phyloP scores from a whole-genome alignment of 176 grass and related monocot species.

The Puya raimondii region DNA sequence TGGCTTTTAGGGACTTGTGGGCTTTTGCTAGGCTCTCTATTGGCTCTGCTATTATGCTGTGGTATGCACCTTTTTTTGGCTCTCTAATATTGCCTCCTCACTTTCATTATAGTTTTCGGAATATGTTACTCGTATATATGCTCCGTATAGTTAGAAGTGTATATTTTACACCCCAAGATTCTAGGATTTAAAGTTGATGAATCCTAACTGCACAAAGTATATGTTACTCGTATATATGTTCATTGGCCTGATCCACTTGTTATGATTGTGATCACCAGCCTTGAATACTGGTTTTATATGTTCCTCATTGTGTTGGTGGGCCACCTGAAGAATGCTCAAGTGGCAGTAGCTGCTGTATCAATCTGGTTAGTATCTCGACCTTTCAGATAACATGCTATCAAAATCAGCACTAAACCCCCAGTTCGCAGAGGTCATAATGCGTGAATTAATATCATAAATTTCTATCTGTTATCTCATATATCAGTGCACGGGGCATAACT shows the following conservation, averaged over 20 bases:
- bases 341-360: conserved; percentile 76
- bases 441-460: too few species aligned
- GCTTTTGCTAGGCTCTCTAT: conserved; percentile 69
- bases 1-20: conserved; percentile 42
- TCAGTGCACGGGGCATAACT: too few species aligned
- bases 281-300: conserved; percentile 89
- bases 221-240: too few species aligned
- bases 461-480: too few species aligned
- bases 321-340: conserved; percentile 54
- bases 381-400: not conserved
- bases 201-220: too few species aligned
- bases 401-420: not conserved
- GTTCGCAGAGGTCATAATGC: too few species aligned
- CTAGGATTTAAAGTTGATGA: too few species aligned
- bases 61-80: conserved; percentile 23
- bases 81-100: not conserved
- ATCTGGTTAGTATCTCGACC: conserved; percentile 44
- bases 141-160: not conserved
- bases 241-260: not conserved
- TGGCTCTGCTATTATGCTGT: conserved; percentile 79
- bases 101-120: not conserved
- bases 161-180: too few species aligned
- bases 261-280: conserved; percentile 24
- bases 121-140: not conserved
- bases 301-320: conserved; percentile 74